Evolutionary conservation across 1,284 basidiomycete species (phyloP).

Genomic region (Sanghuangporus weigelae): DNA sequence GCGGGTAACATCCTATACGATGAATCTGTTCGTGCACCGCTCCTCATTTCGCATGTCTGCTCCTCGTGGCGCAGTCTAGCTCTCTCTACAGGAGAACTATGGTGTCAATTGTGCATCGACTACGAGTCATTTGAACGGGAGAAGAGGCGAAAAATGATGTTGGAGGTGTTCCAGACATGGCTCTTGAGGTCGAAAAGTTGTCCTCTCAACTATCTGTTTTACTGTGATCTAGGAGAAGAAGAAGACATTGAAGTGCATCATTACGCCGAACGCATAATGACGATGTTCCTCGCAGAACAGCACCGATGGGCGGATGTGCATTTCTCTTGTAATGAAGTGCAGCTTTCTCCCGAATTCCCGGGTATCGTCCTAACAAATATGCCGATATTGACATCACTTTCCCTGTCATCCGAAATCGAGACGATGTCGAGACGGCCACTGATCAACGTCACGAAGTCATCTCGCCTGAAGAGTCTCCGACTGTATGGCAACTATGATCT

Average conservation of each 20-base stretch:
- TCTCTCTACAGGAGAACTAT: too few species aligned
- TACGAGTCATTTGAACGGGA: too few species aligned
- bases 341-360: neutral
- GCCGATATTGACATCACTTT: neutral
- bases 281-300: neutral
- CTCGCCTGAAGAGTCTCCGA: neutral
- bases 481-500: neutral
- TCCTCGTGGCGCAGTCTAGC: too few species aligned
- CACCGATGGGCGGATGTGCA: neutral
- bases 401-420: neutral
- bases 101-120: too few species aligned
- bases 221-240: neutral
- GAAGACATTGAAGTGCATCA: neutral
- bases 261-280: neutral
- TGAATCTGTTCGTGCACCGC: too few species aligned
- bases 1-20: too few species aligned
- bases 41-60: too few species aligned
- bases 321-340: neutral
- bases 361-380: neutral
- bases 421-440: neutral
- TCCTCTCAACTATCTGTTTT: neutral
- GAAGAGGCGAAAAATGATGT: too few species aligned
- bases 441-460: neutral
- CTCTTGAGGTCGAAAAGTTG: neutral
- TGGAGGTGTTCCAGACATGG: too few species aligned